Evolutionary conservation across 1,139 yeast species (phyloP).

Genomic region (Entelexis sorbosivorans): DNA sequence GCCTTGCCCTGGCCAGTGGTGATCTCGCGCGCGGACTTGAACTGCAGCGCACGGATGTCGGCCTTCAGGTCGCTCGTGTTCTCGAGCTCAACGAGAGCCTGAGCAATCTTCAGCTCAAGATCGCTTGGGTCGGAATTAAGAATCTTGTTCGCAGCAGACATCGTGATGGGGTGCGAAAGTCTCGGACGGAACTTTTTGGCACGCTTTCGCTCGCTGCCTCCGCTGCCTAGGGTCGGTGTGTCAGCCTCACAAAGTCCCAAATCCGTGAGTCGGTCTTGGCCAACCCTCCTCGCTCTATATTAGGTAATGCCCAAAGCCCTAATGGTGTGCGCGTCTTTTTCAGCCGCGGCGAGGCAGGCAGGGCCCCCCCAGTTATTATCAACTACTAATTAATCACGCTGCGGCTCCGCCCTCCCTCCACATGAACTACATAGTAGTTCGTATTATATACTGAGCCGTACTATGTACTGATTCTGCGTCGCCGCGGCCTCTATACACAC

Average conservation of each 20-base stretch:
- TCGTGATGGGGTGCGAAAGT: constrained; percentile 13
- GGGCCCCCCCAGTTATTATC: no score
- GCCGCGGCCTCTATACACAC: no score
- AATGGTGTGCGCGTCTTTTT: no score
- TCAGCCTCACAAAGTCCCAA: constrained; percentile 7
- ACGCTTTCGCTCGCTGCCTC: neutral
- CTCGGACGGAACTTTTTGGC: constrained; percentile 12
- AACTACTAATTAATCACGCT: no score
- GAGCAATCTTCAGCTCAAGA: constrained; percentile 99
- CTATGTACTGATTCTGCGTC: no score
- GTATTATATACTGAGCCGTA: no score
- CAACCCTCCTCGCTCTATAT: neutral
- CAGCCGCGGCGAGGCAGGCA: no score
- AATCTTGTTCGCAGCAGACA: constrained; percentile 50
- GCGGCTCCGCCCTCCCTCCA: no score
- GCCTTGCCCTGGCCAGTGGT: constrained; percentile 98
- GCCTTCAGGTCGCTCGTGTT: constrained; percentile 90
- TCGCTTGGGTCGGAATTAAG: constrained; percentile 68
- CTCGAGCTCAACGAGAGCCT: constrained; percentile 97
- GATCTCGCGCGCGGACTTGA: constrained; percentile 96
- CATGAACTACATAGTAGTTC: no score
- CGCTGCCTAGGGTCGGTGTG: constrained; percentile 3
- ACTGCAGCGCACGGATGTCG: constrained; percentile 95
- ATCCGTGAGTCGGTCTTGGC: neutral
- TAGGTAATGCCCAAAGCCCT: constrained; percentile 4